Evolutionary conservation across 257 asterid genomes (phyloP).

Genomic region (Solanum acaule): DNA sequence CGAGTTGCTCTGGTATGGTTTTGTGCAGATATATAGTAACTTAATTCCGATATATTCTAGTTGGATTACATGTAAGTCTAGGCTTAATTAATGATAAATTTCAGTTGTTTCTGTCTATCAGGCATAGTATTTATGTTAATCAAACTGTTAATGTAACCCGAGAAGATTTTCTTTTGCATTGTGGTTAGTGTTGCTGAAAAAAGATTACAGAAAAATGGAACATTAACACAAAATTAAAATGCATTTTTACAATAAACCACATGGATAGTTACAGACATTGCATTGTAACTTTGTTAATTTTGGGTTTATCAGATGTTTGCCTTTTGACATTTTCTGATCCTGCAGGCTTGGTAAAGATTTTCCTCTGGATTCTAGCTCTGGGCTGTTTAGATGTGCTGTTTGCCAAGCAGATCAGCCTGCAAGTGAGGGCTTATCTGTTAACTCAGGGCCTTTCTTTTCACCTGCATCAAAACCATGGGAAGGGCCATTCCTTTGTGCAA

Average conservation of each 20-base stretch:
- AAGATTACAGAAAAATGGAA: background rate
- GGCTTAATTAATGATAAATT: background rate
- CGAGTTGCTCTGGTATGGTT: background rate
- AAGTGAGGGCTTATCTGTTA: constrained; percentile 69
- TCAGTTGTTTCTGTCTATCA: background rate
- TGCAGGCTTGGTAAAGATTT: constrained; percentile 92
- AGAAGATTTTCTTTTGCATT: background rate
- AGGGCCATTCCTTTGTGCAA: constrained; percentile 94
- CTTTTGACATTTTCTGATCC: background rate
- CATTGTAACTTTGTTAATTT: background rate
- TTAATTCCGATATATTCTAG: background rate
- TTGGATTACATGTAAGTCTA: background rate
- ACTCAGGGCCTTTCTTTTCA: constrained; percentile 82
- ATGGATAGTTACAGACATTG: background rate
- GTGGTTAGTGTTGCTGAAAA: background rate
- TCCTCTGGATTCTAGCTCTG: constrained; percentile 66
- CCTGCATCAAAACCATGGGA: constrained; percentile 97
- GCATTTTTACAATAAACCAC: background rate
- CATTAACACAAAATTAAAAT: background rate
- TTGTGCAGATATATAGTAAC: background rate
- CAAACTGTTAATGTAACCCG: background rate
- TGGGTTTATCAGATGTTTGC: background rate
- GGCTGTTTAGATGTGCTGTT: constrained; percentile 87
- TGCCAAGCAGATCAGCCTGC: constrained; percentile 92
- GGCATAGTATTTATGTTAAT: background rate